A percentile compares a stretch with the other conserved stretches of the same genome.
These are phyloP conservation scores for Tuber brumale DNA, from an alignment of 495 filamentous ascomycete species.

Conservation along the genomic window DNA sequence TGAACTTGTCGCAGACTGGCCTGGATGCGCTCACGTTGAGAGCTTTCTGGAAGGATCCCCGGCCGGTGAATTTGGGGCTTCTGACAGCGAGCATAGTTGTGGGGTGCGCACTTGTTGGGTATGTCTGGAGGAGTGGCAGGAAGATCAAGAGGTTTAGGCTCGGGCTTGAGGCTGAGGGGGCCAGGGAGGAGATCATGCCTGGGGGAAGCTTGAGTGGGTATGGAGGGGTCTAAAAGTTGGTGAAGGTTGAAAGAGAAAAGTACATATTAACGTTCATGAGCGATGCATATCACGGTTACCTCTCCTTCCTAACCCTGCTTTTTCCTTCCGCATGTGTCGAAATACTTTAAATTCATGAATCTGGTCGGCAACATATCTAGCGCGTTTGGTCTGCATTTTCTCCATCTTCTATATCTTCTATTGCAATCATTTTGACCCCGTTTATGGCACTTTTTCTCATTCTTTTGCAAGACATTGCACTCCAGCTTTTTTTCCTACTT, in stretches of 20 bases:
- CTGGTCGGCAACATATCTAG: neutral
- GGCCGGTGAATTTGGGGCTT: constrained; percentile 70
- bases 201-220: constrained; percentile 34
- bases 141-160: constrained; percentile 41
- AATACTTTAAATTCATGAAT: neutral
- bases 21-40: constrained; percentile 74
- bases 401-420: constrained; percentile 1
- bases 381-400: neutral
- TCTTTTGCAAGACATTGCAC: neutral
- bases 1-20: constrained; percentile 79
- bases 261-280: constrained; percentile 3
- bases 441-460: neutral
- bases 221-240: constrained; percentile 24
- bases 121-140: constrained; percentile 49
- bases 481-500: neutral
- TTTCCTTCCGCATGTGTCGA: neutral
- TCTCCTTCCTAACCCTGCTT: neutral
- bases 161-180: constrained; percentile 44
- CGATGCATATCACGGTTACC: neutral
- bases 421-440: neutral
- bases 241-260: neutral
- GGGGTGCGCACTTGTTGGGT: constrained; percentile 55
- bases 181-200: constrained; percentile 41
- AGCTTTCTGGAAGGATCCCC: constrained; percentile 62
- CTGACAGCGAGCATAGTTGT: constrained; percentile 55